Conservation (phyloP, 2,329 filamentous ascomycete species). For the Sporothrix variecibatus region DNA sequence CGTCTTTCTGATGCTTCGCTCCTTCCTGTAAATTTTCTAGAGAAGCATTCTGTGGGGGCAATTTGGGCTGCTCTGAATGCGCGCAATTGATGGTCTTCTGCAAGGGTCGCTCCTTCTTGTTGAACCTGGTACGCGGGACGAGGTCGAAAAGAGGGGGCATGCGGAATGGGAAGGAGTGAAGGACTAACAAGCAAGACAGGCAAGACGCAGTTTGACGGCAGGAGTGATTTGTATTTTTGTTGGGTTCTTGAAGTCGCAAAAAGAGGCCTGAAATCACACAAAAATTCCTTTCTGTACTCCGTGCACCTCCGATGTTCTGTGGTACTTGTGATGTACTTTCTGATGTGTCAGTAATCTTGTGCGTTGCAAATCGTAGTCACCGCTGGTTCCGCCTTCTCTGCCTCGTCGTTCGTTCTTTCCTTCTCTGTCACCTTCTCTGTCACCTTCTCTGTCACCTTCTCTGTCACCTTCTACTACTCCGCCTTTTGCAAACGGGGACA, state of each 20-base stretch:
- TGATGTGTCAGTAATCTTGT: neutral
- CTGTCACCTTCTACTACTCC: neutral
- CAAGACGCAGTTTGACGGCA: neutral
- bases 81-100: neutral
- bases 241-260: neutral
- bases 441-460: neutral
- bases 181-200: neutral
- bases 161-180: neutral
- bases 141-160: neutral
- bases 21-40: neutral
- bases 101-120: conserved; percentile 18
- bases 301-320: neutral
- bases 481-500: conserved; percentile 7
- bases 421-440: neutral
- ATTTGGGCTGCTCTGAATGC: neutral
- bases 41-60: neutral
- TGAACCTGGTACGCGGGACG: neutral
- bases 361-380: neutral
- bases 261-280: neutral
- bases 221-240: neutral
- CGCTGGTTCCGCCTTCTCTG: neutral
- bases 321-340: neutral
- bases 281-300: neutral
- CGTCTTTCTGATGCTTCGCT: neutral
- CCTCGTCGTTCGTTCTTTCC: neutral